These are phyloP conservation scores for Melastoma malabathricum DNA, from an alignment of 345 rosid genomes.

Conservation along the genomic window DNA sequence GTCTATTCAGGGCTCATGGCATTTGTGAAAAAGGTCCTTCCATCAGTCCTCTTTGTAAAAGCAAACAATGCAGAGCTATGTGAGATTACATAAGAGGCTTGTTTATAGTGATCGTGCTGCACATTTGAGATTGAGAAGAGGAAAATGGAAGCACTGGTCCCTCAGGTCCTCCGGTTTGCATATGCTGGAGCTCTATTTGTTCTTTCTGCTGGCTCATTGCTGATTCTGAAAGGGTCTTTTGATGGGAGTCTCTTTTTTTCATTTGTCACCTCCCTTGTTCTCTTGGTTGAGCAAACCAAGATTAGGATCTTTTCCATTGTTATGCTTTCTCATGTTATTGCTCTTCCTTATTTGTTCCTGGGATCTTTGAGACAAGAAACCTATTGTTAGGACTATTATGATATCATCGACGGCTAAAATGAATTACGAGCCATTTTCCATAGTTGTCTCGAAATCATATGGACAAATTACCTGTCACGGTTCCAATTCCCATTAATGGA, in stretches of 20 bases:
- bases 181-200: slow-evolving; percentile 61
- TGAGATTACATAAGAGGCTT: slow-evolving; percentile 53
- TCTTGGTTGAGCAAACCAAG: slow-evolving; percentile 67
- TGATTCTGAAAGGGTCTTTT: slow-evolving; percentile 48
- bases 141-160: slow-evolving; percentile 86
- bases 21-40: slow-evolving; percentile 41
- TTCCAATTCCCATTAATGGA: slow-evolving; percentile 97
- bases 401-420: too few species aligned
- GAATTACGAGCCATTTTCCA: too few species aligned
- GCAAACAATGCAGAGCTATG: slow-evolving; percentile 76
- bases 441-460: too few species aligned
- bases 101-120: slow-evolving; percentile 49
- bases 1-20: too few species aligned
- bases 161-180: slow-evolving; percentile 61
- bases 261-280: slow-evolving; percentile 61
- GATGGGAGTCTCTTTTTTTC: slow-evolving; percentile 58
- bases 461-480: slow-evolving; percentile 75
- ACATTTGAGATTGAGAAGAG: slow-evolving; percentile 51
- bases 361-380: too few species aligned
- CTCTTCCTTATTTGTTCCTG: not conserved
- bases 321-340: not conserved
- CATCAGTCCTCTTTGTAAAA: slow-evolving; percentile 78
- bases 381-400: too few species aligned
- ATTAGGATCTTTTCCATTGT: not conserved
- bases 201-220: slow-evolving; percentile 62